These are phyloP conservation scores for Exophiala oligosperma DNA, from an alignment of 2,329 filamentous ascomycete species.

Conservation along the genomic window DNA sequence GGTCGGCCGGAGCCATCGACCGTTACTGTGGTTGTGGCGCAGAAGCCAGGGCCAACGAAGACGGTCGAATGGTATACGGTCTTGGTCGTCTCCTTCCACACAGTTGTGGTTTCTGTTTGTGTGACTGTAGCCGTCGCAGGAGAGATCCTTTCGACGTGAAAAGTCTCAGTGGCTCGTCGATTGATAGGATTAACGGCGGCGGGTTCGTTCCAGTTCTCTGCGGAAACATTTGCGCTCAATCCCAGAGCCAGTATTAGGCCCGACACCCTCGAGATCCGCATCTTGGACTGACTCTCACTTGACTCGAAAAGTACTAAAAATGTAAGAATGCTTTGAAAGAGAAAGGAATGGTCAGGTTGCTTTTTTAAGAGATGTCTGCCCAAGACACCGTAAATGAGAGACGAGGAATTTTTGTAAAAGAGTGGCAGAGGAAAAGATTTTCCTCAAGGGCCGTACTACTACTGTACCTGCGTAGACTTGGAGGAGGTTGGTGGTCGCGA, in stretches of 20 bases:
- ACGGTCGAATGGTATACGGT: slow-evolving; percentile 14
- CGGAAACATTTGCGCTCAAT: slow-evolving; percentile 3
- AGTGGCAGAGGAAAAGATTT: slow-evolving; percentile 5
- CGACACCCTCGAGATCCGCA: slow-evolving; percentile 9
- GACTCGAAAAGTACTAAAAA: background rate
- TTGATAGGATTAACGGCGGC: background rate
- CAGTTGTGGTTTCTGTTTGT: slow-evolving; percentile 10
- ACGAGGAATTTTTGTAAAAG: background rate
- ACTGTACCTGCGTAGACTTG: background rate
- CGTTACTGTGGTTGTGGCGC: slow-evolving; percentile 12
- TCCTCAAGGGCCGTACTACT: too few relatives aligned
- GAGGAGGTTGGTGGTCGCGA: background rate
- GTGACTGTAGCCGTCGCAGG: slow-evolving; percentile 3
- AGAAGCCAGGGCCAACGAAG: slow-evolving; percentile 7
- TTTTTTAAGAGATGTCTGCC: slow-evolving; percentile 13
- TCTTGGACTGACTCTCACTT: background rate
- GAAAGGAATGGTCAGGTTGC: slow-evolving; percentile 7
- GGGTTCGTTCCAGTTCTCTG: background rate
- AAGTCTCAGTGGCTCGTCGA: too few relatives aligned
- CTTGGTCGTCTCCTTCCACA: slow-evolving; percentile 14
- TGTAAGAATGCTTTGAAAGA: too few relatives aligned
- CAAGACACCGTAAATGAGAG: slow-evolving; percentile 12
- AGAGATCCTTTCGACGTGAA: too few relatives aligned
- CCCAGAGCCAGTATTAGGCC: slow-evolving; percentile 5
- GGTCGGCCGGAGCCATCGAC: slow-evolving; percentile 3